These are phyloP conservation scores for Penicillium glabrum DNA, from an alignment of 2,329 filamentous ascomycete species.

Conservation along the genomic window DNA sequence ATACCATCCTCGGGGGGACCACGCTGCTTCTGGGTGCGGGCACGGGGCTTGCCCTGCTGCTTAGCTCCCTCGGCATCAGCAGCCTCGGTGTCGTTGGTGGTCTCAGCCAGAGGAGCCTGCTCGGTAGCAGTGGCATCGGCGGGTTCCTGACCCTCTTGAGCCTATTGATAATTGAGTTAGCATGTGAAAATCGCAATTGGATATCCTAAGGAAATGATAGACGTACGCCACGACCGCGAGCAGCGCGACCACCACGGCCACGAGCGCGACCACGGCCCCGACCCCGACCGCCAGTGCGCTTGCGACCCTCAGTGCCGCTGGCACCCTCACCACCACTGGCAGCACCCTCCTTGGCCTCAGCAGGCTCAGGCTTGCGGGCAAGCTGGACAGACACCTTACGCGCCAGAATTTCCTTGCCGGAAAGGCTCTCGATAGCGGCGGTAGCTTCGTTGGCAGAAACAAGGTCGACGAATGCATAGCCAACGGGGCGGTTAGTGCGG, in stretches of 20 bases:
- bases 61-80: conserved; percentile 39
- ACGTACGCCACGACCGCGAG: conserved; percentile 61
- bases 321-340: conserved; percentile 71
- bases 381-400: conserved; percentile 99
- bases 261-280: conserved; percentile 66
- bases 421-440: conserved; percentile 91
- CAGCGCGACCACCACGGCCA: conserved; percentile 67
- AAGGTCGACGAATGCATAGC: conserved; percentile 98
- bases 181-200: not conserved
- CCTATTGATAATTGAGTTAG: conserved; percentile 12
- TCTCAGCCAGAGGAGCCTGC: conserved; percentile 58
- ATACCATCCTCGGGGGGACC: conserved; percentile 96
- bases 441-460: conserved; percentile 92
- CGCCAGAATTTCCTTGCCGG: conserved; percentile 95
- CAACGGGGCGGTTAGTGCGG: conserved; percentile 95
- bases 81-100: conserved; percentile 51
- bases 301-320: conserved; percentile 65
- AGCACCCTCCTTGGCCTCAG: conserved; percentile 74
- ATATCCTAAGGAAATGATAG: not conserved
- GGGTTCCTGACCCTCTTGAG: conserved; percentile 27
- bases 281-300: conserved; percentile 61
- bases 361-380: conserved; percentile 91
- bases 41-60: conserved; percentile 39
- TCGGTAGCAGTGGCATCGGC: conserved; percentile 38
- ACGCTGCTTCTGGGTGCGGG: conserved; percentile 71